Evolutionary conservation across 2,329 filamentous ascomycete species (phyloP).

Genomic region (Tolypocladium endophyticum): DNA sequence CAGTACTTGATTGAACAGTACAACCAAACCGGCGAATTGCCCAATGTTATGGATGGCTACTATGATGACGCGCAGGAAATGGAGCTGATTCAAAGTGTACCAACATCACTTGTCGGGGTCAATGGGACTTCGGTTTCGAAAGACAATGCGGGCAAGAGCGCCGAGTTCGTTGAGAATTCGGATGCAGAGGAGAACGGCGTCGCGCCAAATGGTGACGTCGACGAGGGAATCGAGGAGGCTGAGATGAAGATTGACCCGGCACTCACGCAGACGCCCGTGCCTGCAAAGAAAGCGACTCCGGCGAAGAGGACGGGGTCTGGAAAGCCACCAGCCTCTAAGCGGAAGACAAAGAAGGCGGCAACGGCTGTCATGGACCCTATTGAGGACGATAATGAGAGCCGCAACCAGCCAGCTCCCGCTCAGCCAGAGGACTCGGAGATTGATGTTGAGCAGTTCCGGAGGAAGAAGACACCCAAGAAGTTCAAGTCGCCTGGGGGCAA

Average conservation of each 20-base stretch:
- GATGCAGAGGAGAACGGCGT: slow-evolving; percentile 15
- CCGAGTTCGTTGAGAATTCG: slow-evolving; percentile 18
- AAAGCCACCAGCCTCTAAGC: slow-evolving; percentile 11
- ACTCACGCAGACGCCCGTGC: slow-evolving; percentile 8
- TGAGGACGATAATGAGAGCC: slow-evolving; percentile 13
- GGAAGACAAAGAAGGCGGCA: slow-evolving; percentile 12
- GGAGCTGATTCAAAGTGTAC: slow-evolving; percentile 15
- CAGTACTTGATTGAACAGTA: slow-evolving; percentile 23
- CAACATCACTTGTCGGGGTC: neutral
- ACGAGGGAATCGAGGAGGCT: slow-evolving; percentile 9
- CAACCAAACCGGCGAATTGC: slow-evolving; percentile 20
- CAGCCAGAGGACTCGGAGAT: slow-evolving; percentile 9
- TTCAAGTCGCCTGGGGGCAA: slow-evolving; percentile 11
- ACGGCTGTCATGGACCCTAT: slow-evolving; percentile 18
- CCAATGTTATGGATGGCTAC: slow-evolving; percentile 19
- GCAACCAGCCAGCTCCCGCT: slow-evolving; percentile 3
- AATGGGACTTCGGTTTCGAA: neutral
- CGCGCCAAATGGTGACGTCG: slow-evolving; percentile 5
- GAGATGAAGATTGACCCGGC: slow-evolving; percentile 23
- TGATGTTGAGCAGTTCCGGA: slow-evolving; percentile 14
- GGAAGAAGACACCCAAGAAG: slow-evolving; percentile 17
- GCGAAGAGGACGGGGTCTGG: slow-evolving; percentile 12
- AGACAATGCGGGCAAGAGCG: slow-evolving; percentile 7
- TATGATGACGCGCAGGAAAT: slow-evolving; percentile 23
- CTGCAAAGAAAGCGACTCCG: slow-evolving; percentile 15